Evolutionary conservation across 768 basidiomycete genomes (phyloP), one percentile per base, ranked within the genome.

Genomic region (Daedalea quercina): DNA sequence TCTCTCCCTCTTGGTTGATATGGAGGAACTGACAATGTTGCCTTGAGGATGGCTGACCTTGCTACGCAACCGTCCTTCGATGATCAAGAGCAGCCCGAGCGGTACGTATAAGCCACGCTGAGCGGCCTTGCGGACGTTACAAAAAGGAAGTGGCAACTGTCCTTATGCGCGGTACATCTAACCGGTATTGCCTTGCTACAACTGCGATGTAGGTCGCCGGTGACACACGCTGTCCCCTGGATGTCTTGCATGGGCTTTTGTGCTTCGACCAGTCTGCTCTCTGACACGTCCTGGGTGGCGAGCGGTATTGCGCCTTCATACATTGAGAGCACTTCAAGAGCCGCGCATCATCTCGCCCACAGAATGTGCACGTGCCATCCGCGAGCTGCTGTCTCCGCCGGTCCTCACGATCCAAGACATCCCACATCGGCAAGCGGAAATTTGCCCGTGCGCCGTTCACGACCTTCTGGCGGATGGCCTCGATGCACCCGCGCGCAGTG

Each of bases 221-320:
- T 11, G 28, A 4, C 28, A 11, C 28, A 31, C 6, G 28, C 11
- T 31, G 28, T 6, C 6, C 6, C 11, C 28, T 60, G 55, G 28
- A 31, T 4, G 28, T 11, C 28, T 63, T 67, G 53, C 72, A 74
- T 0, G 19, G 43, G 51, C 59, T 63, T 60, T 74, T 77, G 51
- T 75, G 72, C n/a, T 57, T 61, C 7, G 72, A 69, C 73, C 75
- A 76, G 49, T 75, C 69, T 20, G 57, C 50, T 52, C 66, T 69
- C 53, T 74, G 73, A 43, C 73, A 76, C 9, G 54, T 57, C 34
- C 69, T 60, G 44, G 53, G 45, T 2, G 69, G 63, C 20, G 56
- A 35, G 58, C 73, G 74, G 51, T 75, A 74, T 22, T 55, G 57
- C 7, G 60, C 70, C 41, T 57, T 61, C 59, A 68, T 71, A 62